Evolutionary conservation across 495 filamentous ascomycete species (phyloP).

Genomic region (Penicillium pancosmium): DNA sequence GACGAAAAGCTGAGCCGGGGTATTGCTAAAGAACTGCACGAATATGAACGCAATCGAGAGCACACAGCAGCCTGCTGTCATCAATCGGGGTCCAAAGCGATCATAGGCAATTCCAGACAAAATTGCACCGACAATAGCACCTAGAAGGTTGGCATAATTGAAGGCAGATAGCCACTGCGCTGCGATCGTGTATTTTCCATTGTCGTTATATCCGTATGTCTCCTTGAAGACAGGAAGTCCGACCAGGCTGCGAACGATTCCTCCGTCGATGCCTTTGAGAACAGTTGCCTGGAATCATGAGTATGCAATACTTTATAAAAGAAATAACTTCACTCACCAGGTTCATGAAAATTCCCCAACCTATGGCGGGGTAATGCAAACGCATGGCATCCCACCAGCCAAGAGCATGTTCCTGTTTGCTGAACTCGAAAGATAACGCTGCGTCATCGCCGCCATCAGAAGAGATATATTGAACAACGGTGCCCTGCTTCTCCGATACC

Average conservation of each 20-base stretch:
- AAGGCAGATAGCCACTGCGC: slow-evolving; percentile 42
- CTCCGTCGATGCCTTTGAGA: slow-evolving; percentile 37
- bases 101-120: slow-evolving; percentile 31
- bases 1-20: slow-evolving; percentile 34
- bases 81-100: slow-evolving; percentile 32
- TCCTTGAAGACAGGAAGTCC: slow-evolving; percentile 36
- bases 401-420: slow-evolving; percentile 29
- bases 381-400: slow-evolving; percentile 32
- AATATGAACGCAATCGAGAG: slow-evolving; percentile 38
- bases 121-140: slow-evolving; percentile 64
- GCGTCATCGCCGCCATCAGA: slow-evolving; percentile 19
- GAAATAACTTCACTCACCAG: slow-evolving; percentile 15
- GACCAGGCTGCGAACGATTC: slow-evolving; percentile 33
- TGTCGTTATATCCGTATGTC: slow-evolving; percentile 32
- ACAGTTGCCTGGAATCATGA: slow-evolving; percentile 25
- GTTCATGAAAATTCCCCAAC: slow-evolving; percentile 38
- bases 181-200: slow-evolving; percentile 30
- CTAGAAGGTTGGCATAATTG: slow-evolving; percentile 75
- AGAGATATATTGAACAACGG: slow-evolving; percentile 18
- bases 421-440: slow-evolving; percentile 29
- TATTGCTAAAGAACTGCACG: slow-evolving; percentile 39
- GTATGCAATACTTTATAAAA: neutral
- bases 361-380: slow-evolving; percentile 33
- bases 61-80: slow-evolving; percentile 35
- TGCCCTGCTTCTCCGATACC: slow-evolving; percentile 10